Evolutionary conservation across 768 basidiomycete genomes (phyloP), one percentile per base, ranked within the genome.

Genomic region (Collybia sp.): DNA sequence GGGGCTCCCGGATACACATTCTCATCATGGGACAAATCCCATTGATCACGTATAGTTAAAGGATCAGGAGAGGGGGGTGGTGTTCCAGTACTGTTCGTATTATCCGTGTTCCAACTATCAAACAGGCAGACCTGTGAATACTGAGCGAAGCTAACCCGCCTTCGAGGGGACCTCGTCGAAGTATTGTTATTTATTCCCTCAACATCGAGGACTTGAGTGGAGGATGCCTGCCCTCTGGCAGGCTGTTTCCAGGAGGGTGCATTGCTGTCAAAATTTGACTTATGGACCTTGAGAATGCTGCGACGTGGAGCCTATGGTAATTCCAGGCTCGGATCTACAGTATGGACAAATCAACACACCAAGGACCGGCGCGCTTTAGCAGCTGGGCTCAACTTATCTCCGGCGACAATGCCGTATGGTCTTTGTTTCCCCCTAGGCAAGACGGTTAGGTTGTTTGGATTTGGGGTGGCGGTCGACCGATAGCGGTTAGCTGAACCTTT

Each of bases 241-340:
- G 33, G 55, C 55, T 16, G 53, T 47, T 15, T 57, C 30, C 65
- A 58, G 20, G 65, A 60, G 17, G 56, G 51, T 34, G 72, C 72
- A 31, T 60, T 67, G 40, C 70, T 70, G 38, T 64, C 61, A 15
- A 63, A 55, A 15, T 63, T 58, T 43, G 71, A 75, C 43, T 72
- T 76, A 16, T 79, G 76, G 1, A 73, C 65, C 59, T 91, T 91
- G 30, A 91, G 72, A 47, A 91, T 91, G 52, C 86, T 86, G 63
- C 87, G 89, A 37, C 86, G 70, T 1, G 88, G 88, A 40, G 64
- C 84, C 88, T 90, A 40, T 30, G 40, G 33, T 20, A 37, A 39
- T 30, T 37, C 10, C 4, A 10, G 35, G 33, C 44, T 32, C 53
- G 43, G 40, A 13, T 40, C 30, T 12, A 36, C 13, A 16, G n/a